Evolutionary conservation across 2,329 filamentous ascomycete genomes (phyloP), one percentile per base, ranked within the genome.

Genomic region (Alternaria solani): DNA sequence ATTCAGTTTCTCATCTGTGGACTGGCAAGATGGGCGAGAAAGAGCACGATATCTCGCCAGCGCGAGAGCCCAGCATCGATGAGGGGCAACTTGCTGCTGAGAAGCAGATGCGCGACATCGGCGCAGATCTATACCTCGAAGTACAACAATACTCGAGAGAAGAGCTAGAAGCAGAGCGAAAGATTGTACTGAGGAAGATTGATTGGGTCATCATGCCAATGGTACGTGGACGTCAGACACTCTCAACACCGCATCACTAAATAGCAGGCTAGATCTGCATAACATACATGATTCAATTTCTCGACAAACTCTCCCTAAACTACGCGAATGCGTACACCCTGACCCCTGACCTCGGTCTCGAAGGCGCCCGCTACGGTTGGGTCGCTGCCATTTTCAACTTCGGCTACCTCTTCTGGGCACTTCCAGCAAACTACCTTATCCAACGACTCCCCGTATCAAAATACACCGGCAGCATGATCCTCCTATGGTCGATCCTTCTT

Each of bases 131-230:
- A n/a, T 83, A 80, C 56, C 73, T 79, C 8, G 81, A 83, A 67
- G 78, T 79, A 4, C 76, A 76, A 34, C 79, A 82, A 38, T 77
- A 82, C 36, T 78, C 79, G 0, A 64, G 75, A 18, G 79, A 82
- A 68, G 81, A 83, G 64, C 67, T 84, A 11, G 79, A 81, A 52
- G 71, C 68, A 1, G 81, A 84, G 61, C 74, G 80, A 5, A 76
- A 75, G 16, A 63, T 76, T 16, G 81, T 83, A 5, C 64, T 81
- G 28, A 72, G 75, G 49, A 81, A 83, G 63, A 75, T 84, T 18
- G 81, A 83, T 59, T 79, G 77, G 75, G 76, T 82, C 12, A 80
- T 84, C 38, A 78, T 83, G 76, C 81, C 81, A 7, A 81, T 83
- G 66, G 80, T 82, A 66, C 4, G 25, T 57, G 7, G 34, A 38